Evolutionary conservation across 2,329 filamentous ascomycete genomes (phyloP), one percentile per base, ranked within the genome.

Genomic region (Plectosphaerella cucumerina): DNA sequence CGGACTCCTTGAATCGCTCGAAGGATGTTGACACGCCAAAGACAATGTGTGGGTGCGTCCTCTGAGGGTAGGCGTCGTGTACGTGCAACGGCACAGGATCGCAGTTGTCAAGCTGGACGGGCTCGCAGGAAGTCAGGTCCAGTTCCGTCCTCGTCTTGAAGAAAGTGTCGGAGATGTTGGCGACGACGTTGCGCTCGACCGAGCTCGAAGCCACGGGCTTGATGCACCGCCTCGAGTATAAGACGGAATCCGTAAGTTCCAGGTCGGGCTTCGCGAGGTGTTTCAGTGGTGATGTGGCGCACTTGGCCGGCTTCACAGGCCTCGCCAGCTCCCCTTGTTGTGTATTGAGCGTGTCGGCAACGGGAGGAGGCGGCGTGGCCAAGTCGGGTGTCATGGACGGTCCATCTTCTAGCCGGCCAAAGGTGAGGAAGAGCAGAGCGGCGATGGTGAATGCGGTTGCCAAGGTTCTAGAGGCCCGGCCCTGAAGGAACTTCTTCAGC

Each of bases 21-120:
- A 76, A 68, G 8, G 69, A 75, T 20, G 80, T 82, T 1, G 81
- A 78, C 5, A 84, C 72, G 50, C 80, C 81, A 53, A 85, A 84
- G 51, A 81, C 64, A 43, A 83, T 70, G 48, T 82, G 72, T 0
- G 70, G 66, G 55, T 80, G 78, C 9, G 69, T 69, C 26, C 65
- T 58, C 26, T 61, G 59, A 0, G 74, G 71, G 47, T 73, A 73
- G 1, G 74, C 69, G 0, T 58, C 57, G 1, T 78, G 73, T 1
- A 83, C 77, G 4, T 68, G 59, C 6, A 84, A 60, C 0, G 66
- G 59, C 17, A 84, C 63, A 2, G 74, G 69, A 12, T 78, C 70
- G 55, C 73, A 69, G n/a, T 57, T 52, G 23, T 61, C 58, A 1
- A 69, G 56, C 14, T 64, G 58, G 45, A 69, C 31, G 17, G 41